Base-by-base conservation (phyloP, 768 basidiomycete species). In the Leccinum incarnatum region DNA sequence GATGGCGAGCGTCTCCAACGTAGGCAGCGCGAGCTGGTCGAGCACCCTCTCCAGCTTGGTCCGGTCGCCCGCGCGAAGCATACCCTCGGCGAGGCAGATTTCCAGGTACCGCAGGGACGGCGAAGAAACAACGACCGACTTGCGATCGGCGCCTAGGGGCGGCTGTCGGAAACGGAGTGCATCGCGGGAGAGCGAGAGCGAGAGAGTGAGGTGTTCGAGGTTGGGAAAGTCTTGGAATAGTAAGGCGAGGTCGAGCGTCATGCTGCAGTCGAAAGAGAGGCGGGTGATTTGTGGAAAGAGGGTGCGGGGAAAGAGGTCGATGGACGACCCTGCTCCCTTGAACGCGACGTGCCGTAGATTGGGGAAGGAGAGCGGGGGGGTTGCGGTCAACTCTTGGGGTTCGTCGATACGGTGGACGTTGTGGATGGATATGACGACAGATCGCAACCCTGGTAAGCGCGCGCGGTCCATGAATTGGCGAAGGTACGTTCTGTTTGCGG, bases 241-340 rank as follows among this genome's bases (percentile, higher is more conserved):
- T 19, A 45, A 30, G 23, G 56, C 49, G 32, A 70, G 59, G 37
- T 72, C 66, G 54, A 66, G 65, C 23, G 58, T 47, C 54, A 56
- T 49, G 45, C 47, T 19, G 19, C 64, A 66, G 46, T 71, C 63
- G 12, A 69, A 46, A 25, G 63, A 56, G 49, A 72, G 70, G 53
- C 63, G 60, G 1, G 70, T 66, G 45, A 72, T 59, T 11, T 68
- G 66, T 3, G 59, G 32, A 2, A 61, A 60, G 30, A 66, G 19
- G 49, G 36, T 10, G 11, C 32, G 65, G 1, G 72, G 63, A 32
- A 74, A 25, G 53, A 67, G 34, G 47, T 56, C 19, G 46, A 56
- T 57, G 2, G 61, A 53, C 5, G 57, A 30, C 27, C 42, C 64
- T 15, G 53, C 25, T 21, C 70, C 68, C 1, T 56, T 23, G 55